phyloP scores from a whole-genome alignment of 352 stramenopile genomes.

The Phytophthora sp. region DNA sequence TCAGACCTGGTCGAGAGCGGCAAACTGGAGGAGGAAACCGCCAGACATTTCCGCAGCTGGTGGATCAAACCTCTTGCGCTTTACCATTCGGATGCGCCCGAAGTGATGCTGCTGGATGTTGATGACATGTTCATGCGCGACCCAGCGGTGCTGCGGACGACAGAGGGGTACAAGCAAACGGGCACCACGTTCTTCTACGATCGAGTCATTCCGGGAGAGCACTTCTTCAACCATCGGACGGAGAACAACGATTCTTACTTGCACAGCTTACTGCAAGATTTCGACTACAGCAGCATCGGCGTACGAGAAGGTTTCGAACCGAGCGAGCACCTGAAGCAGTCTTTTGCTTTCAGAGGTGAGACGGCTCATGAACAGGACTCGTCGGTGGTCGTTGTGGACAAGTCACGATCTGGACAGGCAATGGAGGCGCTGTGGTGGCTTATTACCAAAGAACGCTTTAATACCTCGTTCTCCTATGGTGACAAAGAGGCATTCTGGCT shows the following conservation, averaged over 20 bases:
- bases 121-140: constrained; percentile 57
- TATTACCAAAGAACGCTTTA: constrained; percentile 38
- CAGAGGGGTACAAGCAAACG: constrained; percentile 42
- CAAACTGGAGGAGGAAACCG: constrained; percentile 4
- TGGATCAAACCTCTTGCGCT: constrained; percentile 70
- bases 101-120: constrained; percentile 66
- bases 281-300: constrained; percentile 54
- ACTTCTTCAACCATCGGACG: constrained; percentile 40
- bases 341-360: constrained; percentile 46
- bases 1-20: constrained; percentile 22
- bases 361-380: constrained; percentile 62
- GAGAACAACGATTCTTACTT: constrained; percentile 45
- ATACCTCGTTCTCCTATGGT: constrained; percentile 45
- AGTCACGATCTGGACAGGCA: constrained; percentile 28
- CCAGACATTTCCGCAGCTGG: constrained; percentile 50
- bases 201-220: constrained; percentile 40
- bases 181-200: constrained; percentile 81
- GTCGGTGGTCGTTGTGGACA: constrained; percentile 60
- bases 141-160: constrained; percentile 41
- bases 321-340: constrained; percentile 44
- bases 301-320: constrained; percentile 31
- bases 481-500: constrained; percentile 66
- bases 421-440: constrained; percentile 49
- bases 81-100: constrained; percentile 44
- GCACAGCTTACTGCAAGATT: constrained; percentile 37